These are phyloP conservation scores for Neoboletus magnificus DNA, from an alignment of 768 basidiomycete genomes.

Conservation along the genomic window DNA sequence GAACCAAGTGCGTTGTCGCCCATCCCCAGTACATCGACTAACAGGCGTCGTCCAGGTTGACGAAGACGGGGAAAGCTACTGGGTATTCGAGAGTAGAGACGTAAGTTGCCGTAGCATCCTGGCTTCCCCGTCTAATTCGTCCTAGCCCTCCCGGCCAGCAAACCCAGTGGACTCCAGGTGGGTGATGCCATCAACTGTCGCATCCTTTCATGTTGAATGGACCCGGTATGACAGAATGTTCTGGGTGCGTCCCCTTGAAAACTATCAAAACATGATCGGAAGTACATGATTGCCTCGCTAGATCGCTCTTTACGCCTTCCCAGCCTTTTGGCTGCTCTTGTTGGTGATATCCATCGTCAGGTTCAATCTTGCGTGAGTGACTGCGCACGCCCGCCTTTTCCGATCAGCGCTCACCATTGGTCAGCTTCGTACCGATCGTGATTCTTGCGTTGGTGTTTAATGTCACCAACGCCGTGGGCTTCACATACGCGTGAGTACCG, in stretches of 20 bases:
- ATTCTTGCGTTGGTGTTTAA: constrained; percentile 94
- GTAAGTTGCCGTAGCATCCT: constrained; percentile 45
- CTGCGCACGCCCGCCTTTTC: not conserved
- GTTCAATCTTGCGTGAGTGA: constrained; percentile 78
- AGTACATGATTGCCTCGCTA: constrained; percentile 29
- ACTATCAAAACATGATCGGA: constrained; percentile 12
- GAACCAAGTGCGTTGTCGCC: constrained; percentile 67
- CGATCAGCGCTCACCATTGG: constrained; percentile 8
- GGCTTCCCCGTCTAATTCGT: constrained; percentile 8
- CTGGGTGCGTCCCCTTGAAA: constrained; percentile 56
- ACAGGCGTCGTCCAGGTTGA: constrained; percentile 60
- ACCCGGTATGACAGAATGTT: constrained; percentile 65
- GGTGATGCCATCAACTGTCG: constrained; percentile 24
- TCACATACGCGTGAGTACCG: constrained; percentile 82
- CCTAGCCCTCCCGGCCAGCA: constrained; percentile 80
- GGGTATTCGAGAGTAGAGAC: constrained; percentile 98
- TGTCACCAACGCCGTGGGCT: constrained; percentile 90
- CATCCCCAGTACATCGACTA: not conserved
- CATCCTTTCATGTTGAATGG: constrained; percentile 5
- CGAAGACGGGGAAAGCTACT: constrained; percentile 92
- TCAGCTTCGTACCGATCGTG: constrained; percentile 92
- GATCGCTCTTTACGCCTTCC: constrained; percentile 89
- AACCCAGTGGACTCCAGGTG: constrained; percentile 88
- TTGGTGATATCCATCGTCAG: constrained; percentile 88
- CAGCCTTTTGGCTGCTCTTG: constrained; percentile 81